phyloP scores from a whole-genome alignment of 2,329 filamentous ascomycete genomes.

The Colletotrichum graminicola region DNA sequence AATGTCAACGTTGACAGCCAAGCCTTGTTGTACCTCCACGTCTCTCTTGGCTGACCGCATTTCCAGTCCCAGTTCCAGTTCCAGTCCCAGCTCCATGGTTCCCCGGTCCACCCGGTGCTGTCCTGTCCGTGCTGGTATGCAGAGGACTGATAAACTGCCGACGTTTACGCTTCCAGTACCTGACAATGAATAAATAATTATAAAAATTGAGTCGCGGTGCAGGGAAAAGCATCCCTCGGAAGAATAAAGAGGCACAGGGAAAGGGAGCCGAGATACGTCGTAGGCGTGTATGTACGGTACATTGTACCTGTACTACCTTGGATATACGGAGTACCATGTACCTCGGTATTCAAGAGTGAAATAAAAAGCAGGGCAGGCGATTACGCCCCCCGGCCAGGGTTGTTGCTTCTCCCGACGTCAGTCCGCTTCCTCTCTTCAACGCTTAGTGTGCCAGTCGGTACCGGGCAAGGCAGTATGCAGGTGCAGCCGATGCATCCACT shows the following conservation, averaged over 20 bases:
- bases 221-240: background rate
- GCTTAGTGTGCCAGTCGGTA: too few species aligned
- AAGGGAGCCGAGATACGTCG: background rate
- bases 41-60: background rate
- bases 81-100: constrained; percentile 2
- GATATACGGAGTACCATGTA: too few species aligned
- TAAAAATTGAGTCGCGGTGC: too few species aligned
- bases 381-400: background rate
- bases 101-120: constrained; percentile 8
- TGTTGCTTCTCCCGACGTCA: background rate
- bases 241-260: background rate
- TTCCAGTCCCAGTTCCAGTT: background rate
- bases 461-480: too few species aligned
- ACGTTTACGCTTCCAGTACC: too few species aligned
- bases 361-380: constrained; percentile 20
- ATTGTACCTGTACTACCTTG: too few species aligned
- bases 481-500: too few species aligned
- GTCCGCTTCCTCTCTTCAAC: background rate
- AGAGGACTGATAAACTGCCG: background rate
- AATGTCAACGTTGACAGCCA: constrained; percentile 20
- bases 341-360: background rate
- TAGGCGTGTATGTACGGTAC: too few species aligned
- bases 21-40: constrained; percentile 16
- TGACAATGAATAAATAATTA: too few species aligned
- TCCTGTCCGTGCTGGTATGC: constrained; percentile 14